phyloP scores from a whole-genome alignment of 2,329 filamentous ascomycete species.

The Hypoxylon sp. region DNA sequence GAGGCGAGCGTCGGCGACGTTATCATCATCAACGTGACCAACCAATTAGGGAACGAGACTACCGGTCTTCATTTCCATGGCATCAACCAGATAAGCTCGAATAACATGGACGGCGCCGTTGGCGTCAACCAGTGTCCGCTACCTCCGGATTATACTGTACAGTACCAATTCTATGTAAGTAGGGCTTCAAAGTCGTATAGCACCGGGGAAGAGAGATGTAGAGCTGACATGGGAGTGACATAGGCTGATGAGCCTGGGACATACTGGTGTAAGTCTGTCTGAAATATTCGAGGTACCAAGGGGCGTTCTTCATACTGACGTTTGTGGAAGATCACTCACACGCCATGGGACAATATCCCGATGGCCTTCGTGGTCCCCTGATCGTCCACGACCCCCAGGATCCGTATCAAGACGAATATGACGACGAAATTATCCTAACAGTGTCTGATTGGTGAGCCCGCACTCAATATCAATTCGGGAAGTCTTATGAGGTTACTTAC shows the following conservation, averaged over 20 bases:
- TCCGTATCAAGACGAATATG: constrained; percentile 64
- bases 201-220: not conserved
- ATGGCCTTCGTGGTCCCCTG: constrained; percentile 72
- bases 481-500: constrained; percentile 50
- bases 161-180: constrained; percentile 69
- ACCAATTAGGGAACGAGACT: constrained; percentile 63
- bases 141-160: constrained; percentile 63
- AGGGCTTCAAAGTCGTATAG: not conserved
- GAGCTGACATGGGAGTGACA: constrained; percentile 5
- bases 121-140: constrained; percentile 69
- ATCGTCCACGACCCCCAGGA: constrained; percentile 69
- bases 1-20: constrained; percentile 66
- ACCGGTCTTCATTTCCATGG: constrained; percentile 72
- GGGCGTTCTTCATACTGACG: constrained; percentile 27
- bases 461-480: constrained; percentile 54
- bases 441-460: constrained; percentile 66
- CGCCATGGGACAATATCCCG: constrained; percentile 72
- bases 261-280: constrained; percentile 60
- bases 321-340: constrained; percentile 68
- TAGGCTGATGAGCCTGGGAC: constrained; percentile 58
- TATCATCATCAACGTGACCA: constrained; percentile 61
- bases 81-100: constrained; percentile 68
- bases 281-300: not conserved
- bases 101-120: constrained; percentile 69
- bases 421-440: constrained; percentile 69